Percentiles rank a stretch among this genome's conserved stretches.
Evolutionary conservation across 192 early-diverging fungal species (phyloP).

Genomic region (Coemansia sp.): DNA sequence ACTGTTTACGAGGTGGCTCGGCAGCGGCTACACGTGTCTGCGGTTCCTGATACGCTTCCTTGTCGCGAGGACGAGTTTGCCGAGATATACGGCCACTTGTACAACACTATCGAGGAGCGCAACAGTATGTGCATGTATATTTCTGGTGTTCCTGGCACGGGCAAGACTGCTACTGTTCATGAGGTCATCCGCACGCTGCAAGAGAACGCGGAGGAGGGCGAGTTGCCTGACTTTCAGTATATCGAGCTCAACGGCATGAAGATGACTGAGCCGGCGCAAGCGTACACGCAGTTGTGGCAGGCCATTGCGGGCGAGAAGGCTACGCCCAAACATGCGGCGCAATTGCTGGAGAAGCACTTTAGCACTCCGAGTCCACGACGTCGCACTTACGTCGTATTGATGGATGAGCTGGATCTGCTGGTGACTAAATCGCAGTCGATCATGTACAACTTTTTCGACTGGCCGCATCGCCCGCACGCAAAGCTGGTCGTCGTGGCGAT

Average conservation of each 20-base stretch:
- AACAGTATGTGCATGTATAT: slow-evolving; percentile 90
- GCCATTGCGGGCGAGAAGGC: slow-evolving; percentile 60
- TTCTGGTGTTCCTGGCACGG: slow-evolving; percentile 95
- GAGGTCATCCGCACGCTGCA: slow-evolving; percentile 78
- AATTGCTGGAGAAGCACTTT: slow-evolving; percentile 75
- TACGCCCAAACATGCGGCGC: slow-evolving; percentile 73
- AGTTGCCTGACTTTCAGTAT: slow-evolving; percentile 77
- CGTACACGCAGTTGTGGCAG: slow-evolving; percentile 85
- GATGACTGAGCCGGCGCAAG: slow-evolving; percentile 86
- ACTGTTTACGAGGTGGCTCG: slow-evolving; percentile 68
- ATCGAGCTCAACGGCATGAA: slow-evolving; percentile 99
- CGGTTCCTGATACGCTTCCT: slow-evolving; percentile 88
- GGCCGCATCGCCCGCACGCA: slow-evolving; percentile 84
- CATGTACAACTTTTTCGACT: slow-evolving; percentile 99
- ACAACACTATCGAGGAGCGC: slow-evolving; percentile 77
- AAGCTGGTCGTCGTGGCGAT: slow-evolving; percentile 91
- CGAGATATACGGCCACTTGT: slow-evolving; percentile 73
- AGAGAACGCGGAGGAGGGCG: slow-evolving; percentile 57
- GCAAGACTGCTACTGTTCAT: slow-evolving; percentile 94
- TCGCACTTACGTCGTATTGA: slow-evolving; percentile 70
- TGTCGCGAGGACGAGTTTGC: slow-evolving; percentile 92
- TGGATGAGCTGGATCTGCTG: slow-evolving; percentile 96
- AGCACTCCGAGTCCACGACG: slow-evolving; percentile 52
- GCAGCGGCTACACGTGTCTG: slow-evolving; percentile 83
- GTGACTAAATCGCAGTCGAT: slow-evolving; percentile 90